phyloP scores from a whole-genome alignment of 495 filamentous ascomycete genomes.

The Aspergillus olivimuriae region DNA sequence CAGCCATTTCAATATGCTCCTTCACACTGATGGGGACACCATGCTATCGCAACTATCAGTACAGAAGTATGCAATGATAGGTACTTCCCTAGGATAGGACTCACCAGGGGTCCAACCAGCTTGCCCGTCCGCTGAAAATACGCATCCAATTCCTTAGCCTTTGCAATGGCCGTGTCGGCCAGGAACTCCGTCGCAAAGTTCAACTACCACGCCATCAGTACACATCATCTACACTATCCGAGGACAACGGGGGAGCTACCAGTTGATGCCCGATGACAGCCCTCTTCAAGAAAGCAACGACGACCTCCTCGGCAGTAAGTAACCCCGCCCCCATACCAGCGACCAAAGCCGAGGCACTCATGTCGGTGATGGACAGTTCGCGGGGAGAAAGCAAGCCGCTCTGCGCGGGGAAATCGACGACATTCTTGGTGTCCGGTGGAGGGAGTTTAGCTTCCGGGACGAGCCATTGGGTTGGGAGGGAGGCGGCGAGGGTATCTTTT shows the following conservation, averaged over 20 bases:
- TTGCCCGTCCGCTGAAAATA: conserved; percentile 33
- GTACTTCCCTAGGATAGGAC: not conserved
- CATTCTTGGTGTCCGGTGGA: conserved; percentile 28
- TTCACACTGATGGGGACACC: conserved; percentile 63
- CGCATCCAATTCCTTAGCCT: conserved; percentile 52
- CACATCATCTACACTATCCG: not conserved
- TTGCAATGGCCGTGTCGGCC: conserved; percentile 53
- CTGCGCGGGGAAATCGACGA: conserved; percentile 34
- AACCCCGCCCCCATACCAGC: conserved; percentile 38
- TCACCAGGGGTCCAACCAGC: conserved; percentile 34
- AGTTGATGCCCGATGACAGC: conserved; percentile 57
- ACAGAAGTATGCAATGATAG: no score
- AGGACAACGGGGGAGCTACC: conserved; percentile 12
- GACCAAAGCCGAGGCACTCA: conserved; percentile 47
- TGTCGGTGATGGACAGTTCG: conserved; percentile 55
- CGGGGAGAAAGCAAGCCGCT: conserved; percentile 44
- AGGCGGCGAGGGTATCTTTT: conserved; percentile 26
- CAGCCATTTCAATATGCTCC: conserved; percentile 57
- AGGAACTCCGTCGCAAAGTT: conserved; percentile 66
- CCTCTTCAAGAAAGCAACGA: conserved; percentile 55
- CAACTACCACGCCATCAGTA: no score
- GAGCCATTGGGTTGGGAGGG: conserved; percentile 38
- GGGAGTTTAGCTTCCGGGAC: conserved; percentile 21
- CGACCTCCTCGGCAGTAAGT: conserved; percentile 51
- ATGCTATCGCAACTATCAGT: conserved; percentile 55